Conservation (phyloP, 805 yeast species). For the Cyberlindnera saturnus region DNA sequence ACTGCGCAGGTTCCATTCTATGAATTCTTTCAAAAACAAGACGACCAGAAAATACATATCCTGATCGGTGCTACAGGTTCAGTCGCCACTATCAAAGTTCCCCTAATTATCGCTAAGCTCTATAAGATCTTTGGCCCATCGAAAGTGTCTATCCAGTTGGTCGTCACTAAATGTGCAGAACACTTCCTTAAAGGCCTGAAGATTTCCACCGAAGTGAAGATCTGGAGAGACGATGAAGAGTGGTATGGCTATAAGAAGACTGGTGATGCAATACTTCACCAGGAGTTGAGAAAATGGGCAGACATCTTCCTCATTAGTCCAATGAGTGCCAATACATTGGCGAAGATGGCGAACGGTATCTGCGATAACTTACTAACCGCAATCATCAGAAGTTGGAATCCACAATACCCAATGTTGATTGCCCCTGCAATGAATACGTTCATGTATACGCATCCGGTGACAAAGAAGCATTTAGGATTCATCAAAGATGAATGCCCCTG, state of each 20-base stretch:
- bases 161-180: slow-evolving; percentile 71
- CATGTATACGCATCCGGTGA: slow-evolving; percentile 73
- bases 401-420: slow-evolving; percentile 60
- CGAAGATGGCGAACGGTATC: slow-evolving; percentile 69
- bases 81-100: slow-evolving; percentile 93
- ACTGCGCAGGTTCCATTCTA: slow-evolving; percentile 72
- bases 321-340: slow-evolving; percentile 70
- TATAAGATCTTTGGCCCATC: slow-evolving; percentile 71
- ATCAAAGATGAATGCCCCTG: slow-evolving; percentile 68
- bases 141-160: slow-evolving; percentile 75
- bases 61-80: slow-evolving; percentile 92
- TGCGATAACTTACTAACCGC: slow-evolving; percentile 73
- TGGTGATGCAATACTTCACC: slow-evolving; percentile 73
- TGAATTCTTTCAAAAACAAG: slow-evolving; percentile 61
- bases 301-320: slow-evolving; percentile 75
- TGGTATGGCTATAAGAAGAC: slow-evolving; percentile 50
- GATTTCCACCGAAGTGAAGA: slow-evolving; percentile 67
- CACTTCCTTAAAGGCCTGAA: slow-evolving; percentile 61
- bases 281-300: slow-evolving; percentile 81
- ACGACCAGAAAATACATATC: slow-evolving; percentile 83
- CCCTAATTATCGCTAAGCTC: slow-evolving; percentile 79
- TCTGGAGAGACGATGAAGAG: slow-evolving; percentile 82
- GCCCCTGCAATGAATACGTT: slow-evolving; percentile 90
- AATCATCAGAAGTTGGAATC: slow-evolving; percentile 74
- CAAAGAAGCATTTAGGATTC: slow-evolving; percentile 61